Percentiles rank a stretch among this genome's conserved stretches.
Conservation (phyloP, 192 early-diverging fungal genomes). For the Irineochytrium annulatum region DNA sequence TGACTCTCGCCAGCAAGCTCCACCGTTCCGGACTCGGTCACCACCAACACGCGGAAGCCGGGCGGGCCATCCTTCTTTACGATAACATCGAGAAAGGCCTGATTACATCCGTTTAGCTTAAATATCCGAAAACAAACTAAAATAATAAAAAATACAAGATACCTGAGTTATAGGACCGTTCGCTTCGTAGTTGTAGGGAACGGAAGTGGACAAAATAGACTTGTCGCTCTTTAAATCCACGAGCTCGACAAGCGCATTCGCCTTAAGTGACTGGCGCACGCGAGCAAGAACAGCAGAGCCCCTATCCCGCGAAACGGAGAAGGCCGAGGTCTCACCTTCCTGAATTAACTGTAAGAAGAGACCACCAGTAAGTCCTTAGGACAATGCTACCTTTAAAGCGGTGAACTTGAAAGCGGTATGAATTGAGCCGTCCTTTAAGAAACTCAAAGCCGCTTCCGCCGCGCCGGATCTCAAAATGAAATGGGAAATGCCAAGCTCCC, state of each 20-base stretch:
- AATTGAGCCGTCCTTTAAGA: background rate
- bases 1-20: conserved; percentile 19
- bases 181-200: too few species aligned
- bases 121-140: too few species aligned
- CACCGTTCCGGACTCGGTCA: conserved; percentile 39
- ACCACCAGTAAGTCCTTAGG: background rate
- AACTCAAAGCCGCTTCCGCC: background rate
- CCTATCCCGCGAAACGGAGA: background rate
- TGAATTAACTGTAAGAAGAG: background rate
- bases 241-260: background rate
- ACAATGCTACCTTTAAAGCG: background rate
- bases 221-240: background rate
- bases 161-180: too few species aligned
- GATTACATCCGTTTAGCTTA: too few species aligned
- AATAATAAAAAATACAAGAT: too few species aligned
- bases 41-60: conserved; percentile 21
- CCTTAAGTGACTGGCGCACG: background rate
- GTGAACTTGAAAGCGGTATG: background rate
- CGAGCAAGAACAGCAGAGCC: background rate
- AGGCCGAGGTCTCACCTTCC: background rate
- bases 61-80: conserved; percentile 8
- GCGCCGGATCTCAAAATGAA: background rate
- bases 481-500: background rate
- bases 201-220: background rate
- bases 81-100: conserved; percentile 17